phyloP scores from a whole-genome alignment of 2,329 filamentous ascomycete genomes.

The Chlorencoelia australis region DNA sequence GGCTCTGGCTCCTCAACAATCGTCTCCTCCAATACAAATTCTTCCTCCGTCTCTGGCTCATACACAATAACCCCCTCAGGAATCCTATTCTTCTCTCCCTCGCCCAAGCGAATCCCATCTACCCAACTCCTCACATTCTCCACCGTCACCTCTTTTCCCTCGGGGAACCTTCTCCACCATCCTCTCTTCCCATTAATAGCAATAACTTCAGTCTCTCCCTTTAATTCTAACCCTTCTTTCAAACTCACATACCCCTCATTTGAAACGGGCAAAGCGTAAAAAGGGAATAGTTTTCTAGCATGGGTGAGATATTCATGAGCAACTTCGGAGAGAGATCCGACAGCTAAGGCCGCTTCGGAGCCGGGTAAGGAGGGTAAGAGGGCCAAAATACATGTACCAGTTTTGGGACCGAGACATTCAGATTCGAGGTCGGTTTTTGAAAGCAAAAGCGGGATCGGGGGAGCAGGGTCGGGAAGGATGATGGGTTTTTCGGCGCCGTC shows the following conservation, averaged over 20 bases:
- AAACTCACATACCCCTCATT: slow-evolving; percentile 48
- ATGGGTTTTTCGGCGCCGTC: slow-evolving; percentile 34
- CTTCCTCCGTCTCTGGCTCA: slow-evolving; percentile 32
- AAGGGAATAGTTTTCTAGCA: slow-evolving; percentile 66
- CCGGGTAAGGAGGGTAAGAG: slow-evolving; percentile 45
- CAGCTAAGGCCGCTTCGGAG: slow-evolving; percentile 37
- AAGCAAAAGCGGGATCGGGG: slow-evolving; percentile 56
- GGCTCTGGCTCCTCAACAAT: slow-evolving; percentile 9
- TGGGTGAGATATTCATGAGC: slow-evolving; percentile 62
- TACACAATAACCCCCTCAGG: slow-evolving; percentile 48
- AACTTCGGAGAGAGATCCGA: slow-evolving; percentile 60
- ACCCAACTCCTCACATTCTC: slow-evolving; percentile 73
- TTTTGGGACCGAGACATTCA: slow-evolving; percentile 65
- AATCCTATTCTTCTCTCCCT: slow-evolving; percentile 69
- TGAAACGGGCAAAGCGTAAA: slow-evolving; percentile 61
- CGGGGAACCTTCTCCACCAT: slow-evolving; percentile 70
- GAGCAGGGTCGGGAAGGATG: slow-evolving; percentile 41
- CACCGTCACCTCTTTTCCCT: slow-evolving; percentile 39
- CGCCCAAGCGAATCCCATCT: slow-evolving; percentile 82
- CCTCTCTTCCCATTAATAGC: slow-evolving; percentile 75
- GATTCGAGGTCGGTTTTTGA: slow-evolving; percentile 54
- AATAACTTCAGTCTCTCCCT: slow-evolving; percentile 56
- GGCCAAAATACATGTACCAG: slow-evolving; percentile 74
- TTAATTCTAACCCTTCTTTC: slow-evolving; percentile 52
- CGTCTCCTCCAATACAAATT: slow-evolving; percentile 32